Evolutionary conservation across 768 basidiomycete genomes (phyloP).

Genomic region (Pleurotus citrinopileatus): DNA sequence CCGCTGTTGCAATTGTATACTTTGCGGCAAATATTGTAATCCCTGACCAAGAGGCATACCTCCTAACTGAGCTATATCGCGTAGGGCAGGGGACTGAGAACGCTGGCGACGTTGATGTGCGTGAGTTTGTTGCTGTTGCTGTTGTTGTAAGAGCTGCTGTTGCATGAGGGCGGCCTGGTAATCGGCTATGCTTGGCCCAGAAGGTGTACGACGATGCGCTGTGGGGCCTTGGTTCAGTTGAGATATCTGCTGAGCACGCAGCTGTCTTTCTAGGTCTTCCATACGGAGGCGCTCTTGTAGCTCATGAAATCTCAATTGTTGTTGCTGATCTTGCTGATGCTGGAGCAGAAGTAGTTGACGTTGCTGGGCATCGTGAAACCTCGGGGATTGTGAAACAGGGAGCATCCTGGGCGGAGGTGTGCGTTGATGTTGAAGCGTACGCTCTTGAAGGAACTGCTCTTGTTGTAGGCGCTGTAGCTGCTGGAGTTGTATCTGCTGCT

Average conservation of each 20-base stretch:
- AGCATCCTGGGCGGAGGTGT: conserved; percentile 77
- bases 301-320: conserved; percentile 57
- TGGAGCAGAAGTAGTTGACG: conserved; percentile 68
- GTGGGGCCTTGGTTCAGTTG: conserved; percentile 41
- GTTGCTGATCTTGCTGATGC: conserved; percentile 63
- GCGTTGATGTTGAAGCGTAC: conserved; percentile 43
- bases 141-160: conserved; percentile 31
- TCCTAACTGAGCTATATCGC: conserved; percentile 28
- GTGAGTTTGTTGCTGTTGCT: conserved; percentile 32
- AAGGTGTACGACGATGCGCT: conserved; percentile 40
- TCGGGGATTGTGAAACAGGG: conserved; percentile 73
- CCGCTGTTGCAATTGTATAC: conserved; percentile 71
- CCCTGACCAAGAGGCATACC: conserved; percentile 45
- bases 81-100: conserved; percentile 40
- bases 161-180: conserved; percentile 32
- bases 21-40: conserved; percentile 54
- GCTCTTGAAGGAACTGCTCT: conserved; percentile 51
- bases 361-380: conserved; percentile 67
- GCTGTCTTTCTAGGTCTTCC: conserved; percentile 66
- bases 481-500: conserved; percentile 50
- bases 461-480: conserved; percentile 42
- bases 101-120: conserved; percentile 50
- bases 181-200: conserved; percentile 46
- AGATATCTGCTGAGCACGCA: conserved; percentile 50
- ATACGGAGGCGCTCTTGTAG: conserved; percentile 62